Conservation (phyloP, 176 grass and related monocot genomes). For the maize (Zea mays) region DNA sequence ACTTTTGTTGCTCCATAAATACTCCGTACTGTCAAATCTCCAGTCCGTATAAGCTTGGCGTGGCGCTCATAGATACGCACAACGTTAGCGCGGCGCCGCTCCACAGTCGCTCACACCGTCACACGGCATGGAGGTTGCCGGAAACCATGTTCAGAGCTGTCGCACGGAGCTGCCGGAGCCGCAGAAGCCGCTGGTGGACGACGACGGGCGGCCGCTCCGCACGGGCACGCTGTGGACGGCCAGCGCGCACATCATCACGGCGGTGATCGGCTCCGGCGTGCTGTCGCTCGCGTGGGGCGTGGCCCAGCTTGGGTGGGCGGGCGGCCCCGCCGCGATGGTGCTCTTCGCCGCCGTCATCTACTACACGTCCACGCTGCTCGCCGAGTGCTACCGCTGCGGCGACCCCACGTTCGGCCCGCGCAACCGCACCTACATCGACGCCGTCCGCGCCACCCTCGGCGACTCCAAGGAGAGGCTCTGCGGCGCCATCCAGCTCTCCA, state of each 20-base stretch:
- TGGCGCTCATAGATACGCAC: neutral
- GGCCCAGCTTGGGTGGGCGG: slow-evolving; percentile 84
- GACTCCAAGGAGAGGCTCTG: slow-evolving; percentile 33
- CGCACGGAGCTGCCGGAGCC: neutral
- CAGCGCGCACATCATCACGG: slow-evolving; percentile 90
- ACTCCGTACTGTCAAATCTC: neutral
- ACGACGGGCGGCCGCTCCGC: slow-evolving; percentile 52
- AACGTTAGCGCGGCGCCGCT: neutral
- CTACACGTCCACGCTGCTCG: slow-evolving; percentile 74
- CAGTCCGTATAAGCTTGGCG: neutral
- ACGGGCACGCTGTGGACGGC: slow-evolving; percentile 88
- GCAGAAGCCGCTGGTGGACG: slow-evolving; percentile 29
- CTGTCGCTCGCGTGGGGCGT: slow-evolving; percentile 86
- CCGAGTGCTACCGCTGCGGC: slow-evolving; percentile 84
- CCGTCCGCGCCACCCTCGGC: slow-evolving; percentile 64
- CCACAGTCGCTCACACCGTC: too few relatives aligned
- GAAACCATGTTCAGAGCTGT: neutral
- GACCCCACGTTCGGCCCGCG: slow-evolving; percentile 56
- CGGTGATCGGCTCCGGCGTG: slow-evolving; percentile 90
- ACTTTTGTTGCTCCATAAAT: slow-evolving; percentile 13
- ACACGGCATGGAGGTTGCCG: too few relatives aligned
- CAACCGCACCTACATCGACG: slow-evolving; percentile 81
- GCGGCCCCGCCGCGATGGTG: slow-evolving; percentile 59
- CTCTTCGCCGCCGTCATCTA: slow-evolving; percentile 74
- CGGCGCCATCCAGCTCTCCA: slow-evolving; percentile 36